Evolutionary conservation across 1,139 yeast genomes (phyloP).

Genomic region (Nematodospora anomalae): DNA sequence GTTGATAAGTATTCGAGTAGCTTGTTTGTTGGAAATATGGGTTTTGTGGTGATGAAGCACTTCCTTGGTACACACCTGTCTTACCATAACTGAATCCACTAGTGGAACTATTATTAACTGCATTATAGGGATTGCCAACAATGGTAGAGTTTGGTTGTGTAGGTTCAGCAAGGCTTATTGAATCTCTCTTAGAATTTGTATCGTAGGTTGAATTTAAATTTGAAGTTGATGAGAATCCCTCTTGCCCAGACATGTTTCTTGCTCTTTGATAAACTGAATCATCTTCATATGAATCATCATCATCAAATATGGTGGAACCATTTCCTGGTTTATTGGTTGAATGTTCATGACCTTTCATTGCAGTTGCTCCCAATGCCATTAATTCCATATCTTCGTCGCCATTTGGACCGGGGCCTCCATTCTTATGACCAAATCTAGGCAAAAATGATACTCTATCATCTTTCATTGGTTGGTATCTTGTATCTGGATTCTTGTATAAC

Average conservation of each 20-base stretch:
- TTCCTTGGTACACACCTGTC: constrained; percentile 13
- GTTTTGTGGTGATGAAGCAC: constrained; percentile 13
- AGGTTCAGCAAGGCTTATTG: constrained; percentile 38
- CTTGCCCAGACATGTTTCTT: constrained; percentile 8
- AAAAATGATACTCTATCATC: constrained; percentile 93
- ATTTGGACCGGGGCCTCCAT: constrained; percentile 26
- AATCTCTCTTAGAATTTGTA: constrained; percentile 30
- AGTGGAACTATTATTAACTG: constrained; percentile 12
- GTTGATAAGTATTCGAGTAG: constrained; percentile 11
- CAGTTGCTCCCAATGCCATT: constrained; percentile 86
- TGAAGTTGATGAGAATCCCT: constrained; percentile 3
- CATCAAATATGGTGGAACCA: constrained; percentile 33
- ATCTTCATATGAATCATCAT: constrained; percentile 23
- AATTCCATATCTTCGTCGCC: constrained; percentile 69
- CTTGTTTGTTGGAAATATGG: constrained; percentile 9
- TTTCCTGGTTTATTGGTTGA: constrained; percentile 26
- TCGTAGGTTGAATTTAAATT: constrained; percentile 12
- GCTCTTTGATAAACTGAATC: constrained; percentile 10
- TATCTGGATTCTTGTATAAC: constrained; percentile 88
- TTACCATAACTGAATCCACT: constrained; percentile 16
- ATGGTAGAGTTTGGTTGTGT: constrained; percentile 48
- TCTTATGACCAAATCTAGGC: constrained; percentile 58
- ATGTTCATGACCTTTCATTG: constrained; percentile 74
- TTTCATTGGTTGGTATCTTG: constrained; percentile 93
- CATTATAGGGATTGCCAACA: constrained; percentile 43